Base-by-base conservation (phyloP, 2,329 filamentous ascomycete genomes). In the Ophiostoma quercus region DNA sequence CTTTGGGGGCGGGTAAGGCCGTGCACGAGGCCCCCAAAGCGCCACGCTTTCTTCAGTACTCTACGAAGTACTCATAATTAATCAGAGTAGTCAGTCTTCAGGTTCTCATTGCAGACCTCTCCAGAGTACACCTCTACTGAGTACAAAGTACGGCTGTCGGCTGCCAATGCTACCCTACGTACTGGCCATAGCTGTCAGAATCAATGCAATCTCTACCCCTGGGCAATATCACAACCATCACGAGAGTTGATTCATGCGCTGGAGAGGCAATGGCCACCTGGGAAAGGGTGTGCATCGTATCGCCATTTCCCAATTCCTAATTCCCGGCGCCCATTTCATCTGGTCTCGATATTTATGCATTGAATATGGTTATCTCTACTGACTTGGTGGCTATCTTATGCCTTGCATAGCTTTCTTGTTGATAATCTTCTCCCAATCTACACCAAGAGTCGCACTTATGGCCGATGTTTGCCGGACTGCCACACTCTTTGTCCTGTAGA, bases 381-480 rank as follows among this genome's bases (percentile, higher is more conserved):
- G 19, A 19, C 16, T 47, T n/a, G 43, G 43, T 47, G 43, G 43
- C 43, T 47, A 47, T 47, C 16, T n/a, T 3, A n/a, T 47, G 43
- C 43, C 43, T 47, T 47, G 43, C 16, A n/a, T 19, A n/a, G 43
- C 16, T 16, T 47, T 47, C 6, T 47, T 16, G 19, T 16, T 19
- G 16, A 47, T 19, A n/a, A 47, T 47, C 16, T 47, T 47, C 16
- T 47, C 16, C 0, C 19, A 47, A 19, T n/a, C 43, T 47, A 47
- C 43, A 57, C 51, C 51, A 25, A 25, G 3, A 29, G 51, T n/a
- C 51, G 51, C 51, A 29, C 51, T 12, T 57, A 57, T 29, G n/a
- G n/a, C 51, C 51, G 51, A 25, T 57, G 51, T 57, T 57, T 57
- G 51, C 51, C 51, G 51, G 51, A 57, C 51, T 11, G 11, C 51